Conservation (phyloP, 305 asterid genomes). For the Solanum hybrid region DNA sequence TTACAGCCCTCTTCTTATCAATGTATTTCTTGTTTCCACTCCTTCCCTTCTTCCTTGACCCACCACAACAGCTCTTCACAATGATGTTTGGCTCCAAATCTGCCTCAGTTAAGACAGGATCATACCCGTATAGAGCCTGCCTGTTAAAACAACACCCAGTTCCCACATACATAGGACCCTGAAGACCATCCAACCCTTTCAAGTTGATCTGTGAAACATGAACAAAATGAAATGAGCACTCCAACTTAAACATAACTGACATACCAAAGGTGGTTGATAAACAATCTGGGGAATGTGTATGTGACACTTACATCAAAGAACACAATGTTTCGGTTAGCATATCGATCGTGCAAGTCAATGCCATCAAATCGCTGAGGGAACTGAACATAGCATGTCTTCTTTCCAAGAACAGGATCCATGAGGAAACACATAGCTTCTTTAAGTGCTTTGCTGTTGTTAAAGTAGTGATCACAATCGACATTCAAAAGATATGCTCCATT, state of each 20-base stretch:
- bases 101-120: slow-evolving; percentile 81
- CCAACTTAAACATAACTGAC: not conserved
- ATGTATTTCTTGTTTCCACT: slow-evolving; percentile 70
- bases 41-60: slow-evolving; percentile 64
- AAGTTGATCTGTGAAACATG: slow-evolving; percentile 37
- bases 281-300: not conserved
- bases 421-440: slow-evolving; percentile 95
- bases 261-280: not conserved
- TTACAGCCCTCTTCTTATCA: slow-evolving; percentile 83
- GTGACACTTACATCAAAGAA: slow-evolving; percentile 65
- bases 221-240: not conserved
- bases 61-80: slow-evolving; percentile 56
- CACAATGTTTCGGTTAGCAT: slow-evolving; percentile 86
- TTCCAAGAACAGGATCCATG: slow-evolving; percentile 86
- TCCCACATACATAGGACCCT: slow-evolving; percentile 47
- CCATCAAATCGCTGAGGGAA: slow-evolving; percentile 9
- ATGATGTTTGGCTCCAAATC: slow-evolving; percentile 55
- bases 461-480: slow-evolving; percentile 94
- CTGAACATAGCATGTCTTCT: slow-evolving; percentile 77
- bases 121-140: slow-evolving; percentile 49
- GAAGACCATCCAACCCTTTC: slow-evolving; percentile 48
- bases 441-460: slow-evolving; percentile 87
- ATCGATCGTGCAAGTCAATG: slow-evolving; percentile 72
- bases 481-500: slow-evolving; percentile 89
- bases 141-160: slow-evolving; percentile 46